Evolutionary conservation across 2,329 filamentous ascomycete species (phyloP).

Genomic region (Neoscytalidium dimidiatum): DNA sequence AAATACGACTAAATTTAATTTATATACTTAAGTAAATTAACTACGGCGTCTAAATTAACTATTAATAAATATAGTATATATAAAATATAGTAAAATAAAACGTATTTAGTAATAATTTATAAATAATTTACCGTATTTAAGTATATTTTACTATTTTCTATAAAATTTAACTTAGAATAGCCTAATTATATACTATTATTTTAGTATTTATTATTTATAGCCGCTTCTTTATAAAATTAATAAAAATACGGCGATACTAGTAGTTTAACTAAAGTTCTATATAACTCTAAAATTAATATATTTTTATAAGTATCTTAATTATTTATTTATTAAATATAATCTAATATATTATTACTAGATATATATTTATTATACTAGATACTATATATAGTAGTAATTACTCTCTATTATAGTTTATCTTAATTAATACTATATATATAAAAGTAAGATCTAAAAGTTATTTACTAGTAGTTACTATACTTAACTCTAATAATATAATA

Average conservation of each 20-base stretch:
- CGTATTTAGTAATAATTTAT: neutral
- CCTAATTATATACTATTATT: neutral
- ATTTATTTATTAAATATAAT: neutral
- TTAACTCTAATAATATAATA: neutral
- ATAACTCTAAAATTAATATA: neutral
- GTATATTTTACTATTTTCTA: neutral
- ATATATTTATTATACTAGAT: neutral
- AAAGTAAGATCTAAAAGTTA: neutral
- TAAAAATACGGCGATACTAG: neutral
- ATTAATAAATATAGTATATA: neutral
- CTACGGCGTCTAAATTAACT: neutral
- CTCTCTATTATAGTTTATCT: neutral
- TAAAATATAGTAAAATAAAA: neutral
- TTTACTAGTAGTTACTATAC: neutral
- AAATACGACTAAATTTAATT: neutral
- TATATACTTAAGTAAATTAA: neutral
- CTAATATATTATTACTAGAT: neutral
- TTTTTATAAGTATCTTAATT: neutral
- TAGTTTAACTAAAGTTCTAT: neutral
- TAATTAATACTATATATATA: neutral
- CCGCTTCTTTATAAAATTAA: neutral
- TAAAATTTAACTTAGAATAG: neutral
- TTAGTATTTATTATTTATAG: neutral
- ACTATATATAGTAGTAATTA: neutral
- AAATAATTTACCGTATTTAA: neutral